phyloP scores from a whole-genome alignment of 1,139 yeast species.

The Wickerhamiella pararugosa region DNA sequence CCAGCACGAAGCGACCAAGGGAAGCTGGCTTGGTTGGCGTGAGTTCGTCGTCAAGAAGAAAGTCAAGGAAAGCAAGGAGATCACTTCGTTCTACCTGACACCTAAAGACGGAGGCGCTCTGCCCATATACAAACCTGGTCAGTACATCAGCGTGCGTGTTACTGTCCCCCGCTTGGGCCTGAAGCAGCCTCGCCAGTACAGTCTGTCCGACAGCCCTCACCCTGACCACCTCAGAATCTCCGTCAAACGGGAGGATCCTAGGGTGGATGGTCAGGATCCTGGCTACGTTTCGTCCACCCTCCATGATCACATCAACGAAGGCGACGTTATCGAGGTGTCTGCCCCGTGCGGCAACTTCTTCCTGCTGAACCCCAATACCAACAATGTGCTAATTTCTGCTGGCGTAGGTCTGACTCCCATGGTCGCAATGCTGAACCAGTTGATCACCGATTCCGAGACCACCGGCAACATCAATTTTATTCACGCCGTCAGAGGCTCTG shows the following conservation, averaged over 20 bases:
- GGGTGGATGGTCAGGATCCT: neutral
- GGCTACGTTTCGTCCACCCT: conserved; percentile 36
- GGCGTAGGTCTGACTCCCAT: conserved; percentile 62
- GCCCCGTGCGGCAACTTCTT: conserved; percentile 48
- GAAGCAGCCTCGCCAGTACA: conserved; percentile 35
- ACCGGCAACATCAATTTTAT: neutral
- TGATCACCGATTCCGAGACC: conserved; percentile 18
- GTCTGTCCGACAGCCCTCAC: conserved; percentile 29
- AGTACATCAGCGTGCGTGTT: conserved; percentile 33
- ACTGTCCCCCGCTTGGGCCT: conserved; percentile 18
- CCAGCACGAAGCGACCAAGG: conserved; percentile 21
- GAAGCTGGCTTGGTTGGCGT: conserved; percentile 43
- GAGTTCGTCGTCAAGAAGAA: conserved; percentile 34
- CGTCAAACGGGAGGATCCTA: conserved; percentile 25
- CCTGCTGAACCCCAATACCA: conserved; percentile 20
- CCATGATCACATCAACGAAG: conserved; percentile 36
- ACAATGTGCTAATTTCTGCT: conserved; percentile 34
- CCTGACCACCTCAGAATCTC: conserved; percentile 36
- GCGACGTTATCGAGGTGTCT: conserved; percentile 36
- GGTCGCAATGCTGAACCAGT: conserved; percentile 33
- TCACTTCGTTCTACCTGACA: conserved; percentile 38
- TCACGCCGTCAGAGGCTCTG: neutral
- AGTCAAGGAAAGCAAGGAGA: conserved; percentile 33
- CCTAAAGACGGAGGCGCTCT: conserved; percentile 33
- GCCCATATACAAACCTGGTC: conserved; percentile 37